Percentiles rank a stretch among this genome's conserved stretches.
Evolutionary conservation across 306 rosid genomes (phyloP).

Genomic region (Canavalia gladiata): DNA sequence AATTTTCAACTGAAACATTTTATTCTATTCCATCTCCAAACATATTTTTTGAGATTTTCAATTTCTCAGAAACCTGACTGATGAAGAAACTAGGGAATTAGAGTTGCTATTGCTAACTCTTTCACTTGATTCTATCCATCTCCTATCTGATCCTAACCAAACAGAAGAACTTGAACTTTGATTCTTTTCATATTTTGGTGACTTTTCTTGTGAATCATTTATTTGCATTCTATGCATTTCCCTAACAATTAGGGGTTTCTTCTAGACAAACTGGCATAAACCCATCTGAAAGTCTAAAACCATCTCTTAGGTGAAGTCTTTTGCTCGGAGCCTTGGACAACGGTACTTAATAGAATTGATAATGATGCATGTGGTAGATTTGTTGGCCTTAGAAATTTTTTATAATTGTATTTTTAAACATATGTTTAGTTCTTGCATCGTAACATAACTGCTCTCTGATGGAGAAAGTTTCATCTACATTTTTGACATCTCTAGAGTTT

Average conservation of each 20-base stretch:
- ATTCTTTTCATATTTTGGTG: not conserved
- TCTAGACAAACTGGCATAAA: not conserved
- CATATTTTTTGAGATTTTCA: not conserved
- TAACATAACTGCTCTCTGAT: not conserved
- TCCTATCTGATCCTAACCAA: not conserved
- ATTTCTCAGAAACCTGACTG: not conserved
- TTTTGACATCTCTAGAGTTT: not conserved
- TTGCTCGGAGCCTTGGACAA: not conserved
- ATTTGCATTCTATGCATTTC: not conserved
- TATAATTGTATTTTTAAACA: not conserved
- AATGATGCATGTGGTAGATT: not conserved
- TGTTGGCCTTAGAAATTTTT: not conserved
- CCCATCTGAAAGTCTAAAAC: not conserved
- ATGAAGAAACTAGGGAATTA: not conserved
- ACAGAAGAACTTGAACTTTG: not conserved
- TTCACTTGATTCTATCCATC: not conserved
- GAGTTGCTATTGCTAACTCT: not conserved
- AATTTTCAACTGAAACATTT: not conserved
- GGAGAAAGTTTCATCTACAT: not conserved
- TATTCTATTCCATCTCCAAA: not conserved
- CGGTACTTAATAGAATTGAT: not conserved
- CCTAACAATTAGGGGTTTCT: not conserved
- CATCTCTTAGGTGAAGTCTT: not conserved
- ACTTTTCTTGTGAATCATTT: not conserved
- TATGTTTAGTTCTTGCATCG: not conserved